Conservation (phyloP, 768 basidiomycete species). For the Steccherinum ochraceum region DNA sequence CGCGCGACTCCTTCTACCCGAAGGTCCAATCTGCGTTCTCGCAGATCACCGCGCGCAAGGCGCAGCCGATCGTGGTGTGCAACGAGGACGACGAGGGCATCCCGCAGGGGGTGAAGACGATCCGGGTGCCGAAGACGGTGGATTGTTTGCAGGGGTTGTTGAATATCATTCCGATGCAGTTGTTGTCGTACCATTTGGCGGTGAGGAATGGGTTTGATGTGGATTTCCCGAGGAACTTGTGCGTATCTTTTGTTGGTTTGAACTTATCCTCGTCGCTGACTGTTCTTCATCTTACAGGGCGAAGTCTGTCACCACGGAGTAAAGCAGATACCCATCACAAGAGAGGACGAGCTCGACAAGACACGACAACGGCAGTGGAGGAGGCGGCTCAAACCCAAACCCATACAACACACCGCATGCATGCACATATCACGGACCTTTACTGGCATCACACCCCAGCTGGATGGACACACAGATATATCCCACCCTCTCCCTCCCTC, state of each 20-base stretch:
- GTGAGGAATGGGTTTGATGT: slow-evolving; percentile 96
- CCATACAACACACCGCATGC: neutral
- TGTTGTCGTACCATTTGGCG: slow-evolving; percentile 94
- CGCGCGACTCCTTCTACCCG: slow-evolving; percentile 94
- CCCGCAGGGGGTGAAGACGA: slow-evolving; percentile 69
- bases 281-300: slow-evolving; percentile 15
- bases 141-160: slow-evolving; percentile 93
- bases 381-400: neutral
- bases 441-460: neutral
- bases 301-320: slow-evolving; percentile 30
- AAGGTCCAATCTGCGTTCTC: slow-evolving; percentile 96
- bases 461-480: neutral
- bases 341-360: neutral
- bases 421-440: neutral
- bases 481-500: neutral
- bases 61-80: slow-evolving; percentile 91
- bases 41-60: slow-evolving; percentile 97
- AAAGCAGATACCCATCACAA: slow-evolving; percentile 6
- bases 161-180: slow-evolving; percentile 94
- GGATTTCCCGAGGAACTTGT: slow-evolving; percentile 97
- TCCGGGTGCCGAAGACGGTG: slow-evolving; percentile 91
- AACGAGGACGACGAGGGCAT: slow-evolving; percentile 87
- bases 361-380: neutral
- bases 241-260: slow-evolving; percentile 24
- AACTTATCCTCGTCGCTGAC: neutral